Conservation (phyloP, 495 filamentous ascomycete species). For the Aspergillus nidulans region DNA sequence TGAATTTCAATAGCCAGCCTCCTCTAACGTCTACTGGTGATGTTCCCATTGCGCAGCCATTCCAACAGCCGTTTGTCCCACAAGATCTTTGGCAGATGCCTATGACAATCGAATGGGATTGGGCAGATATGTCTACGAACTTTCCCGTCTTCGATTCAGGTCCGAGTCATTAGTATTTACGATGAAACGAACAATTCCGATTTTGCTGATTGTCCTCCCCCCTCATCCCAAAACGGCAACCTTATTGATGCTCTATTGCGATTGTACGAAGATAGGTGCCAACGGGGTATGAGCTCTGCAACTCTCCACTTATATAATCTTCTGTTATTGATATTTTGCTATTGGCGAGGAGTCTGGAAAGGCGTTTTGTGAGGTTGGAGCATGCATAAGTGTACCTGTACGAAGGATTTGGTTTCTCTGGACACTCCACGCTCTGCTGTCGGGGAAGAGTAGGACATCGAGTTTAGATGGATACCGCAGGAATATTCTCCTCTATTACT, state of each 20-base stretch:
- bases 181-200: slow-evolving; percentile 10
- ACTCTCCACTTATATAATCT: slow-evolving; percentile 1
- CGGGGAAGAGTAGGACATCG: not conserved
- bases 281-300: not conserved
- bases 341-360: slow-evolving; percentile 4
- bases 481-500: not conserved
- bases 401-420: not conserved
- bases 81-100: slow-evolving; percentile 95
- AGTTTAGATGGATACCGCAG: not conserved
- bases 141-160: slow-evolving; percentile 35
- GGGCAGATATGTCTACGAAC: slow-evolving; percentile 75
- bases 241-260: too few species aligned
- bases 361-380: not conserved
- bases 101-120: slow-evolving; percentile 97
- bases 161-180: slow-evolving; percentile 6
- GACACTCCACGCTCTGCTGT: slow-evolving; percentile 7
- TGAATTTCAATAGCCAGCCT: slow-evolving; percentile 42
- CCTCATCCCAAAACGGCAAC: not conserved
- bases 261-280: not conserved
- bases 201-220: not conserved
- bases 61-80: slow-evolving; percentile 92
- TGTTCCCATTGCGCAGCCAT: slow-evolving; percentile 41
- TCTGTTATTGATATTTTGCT: slow-evolving; percentile 1
- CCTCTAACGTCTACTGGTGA: slow-evolving; percentile 34
- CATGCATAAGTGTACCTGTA: slow-evolving; percentile 4